A percentile compares a stretch with the other conserved stretches of the same genome.
Evolutionary conservation across 805 yeast species (phyloP).

Genomic region (Candida ficus): DNA sequence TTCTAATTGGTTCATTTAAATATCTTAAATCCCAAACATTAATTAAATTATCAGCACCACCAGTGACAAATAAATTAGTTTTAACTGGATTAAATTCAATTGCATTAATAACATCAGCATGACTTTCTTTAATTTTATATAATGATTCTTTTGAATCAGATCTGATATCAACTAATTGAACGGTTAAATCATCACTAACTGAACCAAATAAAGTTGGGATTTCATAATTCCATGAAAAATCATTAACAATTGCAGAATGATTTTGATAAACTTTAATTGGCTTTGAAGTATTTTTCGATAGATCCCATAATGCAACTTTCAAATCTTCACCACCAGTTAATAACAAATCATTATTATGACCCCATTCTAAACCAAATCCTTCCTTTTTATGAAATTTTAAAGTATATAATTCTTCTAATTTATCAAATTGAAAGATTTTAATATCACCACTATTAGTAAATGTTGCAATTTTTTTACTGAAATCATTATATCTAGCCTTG

Average conservation of each 20-base stretch:
- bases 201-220: constrained; percentile 53
- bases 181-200: constrained; percentile 60
- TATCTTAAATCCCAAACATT: constrained; percentile 73
- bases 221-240: constrained; percentile 51
- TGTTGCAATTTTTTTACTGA: constrained; percentile 23
- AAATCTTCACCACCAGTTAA: constrained; percentile 64
- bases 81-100: constrained; percentile 59
- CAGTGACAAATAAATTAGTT: constrained; percentile 60
- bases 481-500: constrained; percentile 43
- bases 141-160: constrained; percentile 28
- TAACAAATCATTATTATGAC: constrained; percentile 39
- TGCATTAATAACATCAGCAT: constrained; percentile 60
- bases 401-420: constrained; percentile 20
- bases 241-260: constrained; percentile 61
- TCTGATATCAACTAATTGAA: constrained; percentile 60
- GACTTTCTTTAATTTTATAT: constrained; percentile 43
- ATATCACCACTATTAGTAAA: constrained; percentile 39
- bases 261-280: constrained; percentile 43
- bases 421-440: constrained; percentile 33
- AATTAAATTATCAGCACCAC: constrained; percentile 71
- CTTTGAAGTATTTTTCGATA: constrained; percentile 27
- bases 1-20: constrained; percentile 51
- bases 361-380: constrained; percentile 74
- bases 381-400: constrained; percentile 56
- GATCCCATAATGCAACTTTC: constrained; percentile 69